A percentile compares a stretch with the other conserved stretches of the same genome.
Evolutionary conservation across 495 filamentous ascomycete genomes (phyloP).

Genomic region (Penicillium verhagenii): DNA sequence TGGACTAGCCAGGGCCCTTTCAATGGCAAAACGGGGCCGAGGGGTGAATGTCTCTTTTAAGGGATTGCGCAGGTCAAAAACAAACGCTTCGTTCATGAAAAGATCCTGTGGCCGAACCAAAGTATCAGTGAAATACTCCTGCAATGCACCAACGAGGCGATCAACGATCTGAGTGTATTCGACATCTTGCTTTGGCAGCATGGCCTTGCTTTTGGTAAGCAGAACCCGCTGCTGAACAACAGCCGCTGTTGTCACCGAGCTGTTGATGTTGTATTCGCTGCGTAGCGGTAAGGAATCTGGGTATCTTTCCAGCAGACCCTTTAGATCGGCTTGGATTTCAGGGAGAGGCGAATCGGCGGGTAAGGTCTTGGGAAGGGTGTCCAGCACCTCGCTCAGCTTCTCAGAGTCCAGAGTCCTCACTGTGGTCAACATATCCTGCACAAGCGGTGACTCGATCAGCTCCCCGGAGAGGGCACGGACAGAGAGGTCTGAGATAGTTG

Average conservation of each 20-base stretch:
- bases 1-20: constrained; percentile 75
- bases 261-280: constrained; percentile 72
- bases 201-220: constrained; percentile 75
- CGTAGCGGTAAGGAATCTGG: constrained; percentile 52
- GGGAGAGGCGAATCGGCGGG: constrained; percentile 15
- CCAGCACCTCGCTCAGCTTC: constrained; percentile 22
- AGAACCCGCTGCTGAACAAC: constrained; percentile 85
- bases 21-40: constrained; percentile 71
- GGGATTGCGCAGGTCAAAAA: constrained; percentile 79
- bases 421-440: constrained; percentile 55
- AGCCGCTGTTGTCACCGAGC: constrained; percentile 73
- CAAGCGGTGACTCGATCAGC: constrained; percentile 44
- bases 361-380: constrained; percentile 18
- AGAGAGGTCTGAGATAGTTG: constrained; percentile 52
- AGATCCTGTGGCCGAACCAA: constrained; percentile 60
- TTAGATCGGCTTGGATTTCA: constrained; percentile 27
- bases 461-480: constrained; percentile 57
- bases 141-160: constrained; percentile 54
- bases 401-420: constrained; percentile 52
- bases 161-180: constrained; percentile 75
- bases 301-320: constrained; percentile 37
- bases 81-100: constrained; percentile 76
- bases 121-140: constrained; percentile 50
- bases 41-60: constrained; percentile 82
- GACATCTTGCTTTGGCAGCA: constrained; percentile 69